Conservation (phyloP, 1,284 basidiomycete genomes). For the Marasmius fiardii region DNA sequence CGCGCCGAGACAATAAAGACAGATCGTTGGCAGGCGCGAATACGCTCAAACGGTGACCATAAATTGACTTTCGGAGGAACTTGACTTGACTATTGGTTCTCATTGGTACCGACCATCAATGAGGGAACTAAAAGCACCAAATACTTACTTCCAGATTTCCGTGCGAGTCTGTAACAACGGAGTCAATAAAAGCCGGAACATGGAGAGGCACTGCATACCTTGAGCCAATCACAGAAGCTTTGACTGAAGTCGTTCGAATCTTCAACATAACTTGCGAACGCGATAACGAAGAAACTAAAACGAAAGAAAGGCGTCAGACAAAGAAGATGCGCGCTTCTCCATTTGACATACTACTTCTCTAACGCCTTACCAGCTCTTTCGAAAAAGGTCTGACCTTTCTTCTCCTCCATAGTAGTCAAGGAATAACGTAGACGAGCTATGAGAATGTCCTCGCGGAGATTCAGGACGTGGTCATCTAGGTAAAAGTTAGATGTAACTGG, state of each 20-base stretch:
- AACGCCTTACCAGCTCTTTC: conserved; percentile 66
- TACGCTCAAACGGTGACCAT: conserved; percentile 77
- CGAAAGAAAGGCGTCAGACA: not conserved
- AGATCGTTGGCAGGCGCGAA: conserved; percentile 90
- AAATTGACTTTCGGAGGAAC: conserved; percentile 71
- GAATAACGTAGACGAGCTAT: conserved; percentile 83
- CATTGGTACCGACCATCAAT: conserved; percentile 1
- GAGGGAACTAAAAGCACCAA: conserved; percentile 2
- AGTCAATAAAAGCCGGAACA: conserved; percentile 5
- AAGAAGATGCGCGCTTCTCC: not conserved
- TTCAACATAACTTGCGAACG: conserved; percentile 91
- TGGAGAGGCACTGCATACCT: conserved; percentile 41
- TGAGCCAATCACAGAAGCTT: conserved; percentile 86
- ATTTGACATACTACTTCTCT: conserved; percentile 70
- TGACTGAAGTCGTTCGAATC: conserved; percentile 64
- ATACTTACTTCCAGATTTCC: conserved; percentile 90
- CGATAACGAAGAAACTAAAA: conserved; percentile 87
- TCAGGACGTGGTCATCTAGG: conserved; percentile 77
- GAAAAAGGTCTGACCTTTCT: conserved; percentile 52
- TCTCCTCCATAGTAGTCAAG: conserved; percentile 73
- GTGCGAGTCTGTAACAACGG: conserved; percentile 55
- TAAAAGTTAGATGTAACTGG: not conserved
- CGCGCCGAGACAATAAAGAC: conserved; percentile 69
- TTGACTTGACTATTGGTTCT: conserved; percentile 66
- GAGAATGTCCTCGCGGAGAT: conserved; percentile 87